Conservation (phyloP, 1,284 basidiomycete species). For the Trametes versicolor region DNA sequence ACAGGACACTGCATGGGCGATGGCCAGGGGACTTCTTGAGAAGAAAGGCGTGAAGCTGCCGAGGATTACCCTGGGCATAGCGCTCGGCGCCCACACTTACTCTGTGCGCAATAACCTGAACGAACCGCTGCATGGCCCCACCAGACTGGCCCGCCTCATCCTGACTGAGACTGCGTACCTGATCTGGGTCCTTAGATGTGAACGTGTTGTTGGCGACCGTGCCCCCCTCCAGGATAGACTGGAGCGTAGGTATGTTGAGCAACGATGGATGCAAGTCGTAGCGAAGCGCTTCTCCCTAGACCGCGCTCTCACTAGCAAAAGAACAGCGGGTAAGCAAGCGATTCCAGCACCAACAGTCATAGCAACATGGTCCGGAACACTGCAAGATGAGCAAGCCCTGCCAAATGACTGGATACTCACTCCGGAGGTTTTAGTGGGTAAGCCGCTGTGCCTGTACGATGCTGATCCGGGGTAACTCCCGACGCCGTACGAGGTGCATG, state of each 20-base stretch:
- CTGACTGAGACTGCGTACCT: constrained; percentile 44
- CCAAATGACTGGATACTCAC: too few species aligned
- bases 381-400: too few species aligned
- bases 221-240: not conserved
- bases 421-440: too few species aligned
- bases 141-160: constrained; percentile 38
- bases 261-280: too few species aligned
- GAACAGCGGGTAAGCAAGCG: too few species aligned
- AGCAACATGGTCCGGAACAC: too few species aligned
- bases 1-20: not conserved
- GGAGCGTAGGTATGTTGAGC: too few species aligned
- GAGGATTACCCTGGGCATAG: not conserved
- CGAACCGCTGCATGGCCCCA: not conserved
- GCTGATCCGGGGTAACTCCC: not conserved
- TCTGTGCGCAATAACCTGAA: too few species aligned
- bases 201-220: constrained; percentile 31
- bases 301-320: too few species aligned
- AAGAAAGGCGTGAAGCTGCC: not conserved
- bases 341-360: too few species aligned
- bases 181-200: constrained; percentile 42
- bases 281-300: too few species aligned
- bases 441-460: too few species aligned
- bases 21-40: not conserved
- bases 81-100: not conserved
- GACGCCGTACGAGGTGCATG: not conserved